Base-by-base conservation (phyloP, 805 yeast species). In the Candida methanosorbosa region DNA sequence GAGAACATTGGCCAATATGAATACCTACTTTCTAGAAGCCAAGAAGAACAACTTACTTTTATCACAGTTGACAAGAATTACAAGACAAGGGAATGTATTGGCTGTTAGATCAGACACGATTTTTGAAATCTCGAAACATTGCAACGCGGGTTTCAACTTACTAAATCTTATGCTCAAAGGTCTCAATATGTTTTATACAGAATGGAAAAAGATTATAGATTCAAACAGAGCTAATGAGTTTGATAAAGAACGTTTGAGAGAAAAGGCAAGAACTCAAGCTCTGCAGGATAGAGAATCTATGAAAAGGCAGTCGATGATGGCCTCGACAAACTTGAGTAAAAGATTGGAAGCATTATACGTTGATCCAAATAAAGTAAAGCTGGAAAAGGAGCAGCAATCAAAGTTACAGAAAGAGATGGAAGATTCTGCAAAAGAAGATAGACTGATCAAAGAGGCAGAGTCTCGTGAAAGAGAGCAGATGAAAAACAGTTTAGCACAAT, bases 41-140 rank as follows among this genome's bases (percentile, higher is more conserved):
- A 54, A 72, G 43, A 71, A 68, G 39, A 73, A 70, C 43, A 72
- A 69, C 19, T 56, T 68, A 9, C 46, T 74, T 18, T 55, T 72
- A 33, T 72, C 78, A 3, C 60, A 63, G 8, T 58, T 73, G 18
- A 59, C 73, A 0, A 60, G 68, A 36, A 60, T 70, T 30, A 53
- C 73, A 2, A 50, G 75, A 33, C 61, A 61, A 41, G 63, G 63
- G 30, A 50, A 70, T 5, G 38, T 42, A 15, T 56, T 50, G 37
- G 59, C 54, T 15, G 56, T 59, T 8, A 56, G 57, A 27, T 43
- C 62, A 2, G 67, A 65, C 27, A 59, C 48, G 30, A 43, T 66
- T 2, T 34, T 50, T 14, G 74, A 67, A 34, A 55, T 68, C 18
- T 53, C 54, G 18, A 68, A 65, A 37, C 66, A 67, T 35, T 53